Evolutionary conservation across 2,329 filamentous ascomycete species (phyloP), one percentile per base, ranked within the genome.

Genomic region (Ophiocordyceps robertsii): DNA sequence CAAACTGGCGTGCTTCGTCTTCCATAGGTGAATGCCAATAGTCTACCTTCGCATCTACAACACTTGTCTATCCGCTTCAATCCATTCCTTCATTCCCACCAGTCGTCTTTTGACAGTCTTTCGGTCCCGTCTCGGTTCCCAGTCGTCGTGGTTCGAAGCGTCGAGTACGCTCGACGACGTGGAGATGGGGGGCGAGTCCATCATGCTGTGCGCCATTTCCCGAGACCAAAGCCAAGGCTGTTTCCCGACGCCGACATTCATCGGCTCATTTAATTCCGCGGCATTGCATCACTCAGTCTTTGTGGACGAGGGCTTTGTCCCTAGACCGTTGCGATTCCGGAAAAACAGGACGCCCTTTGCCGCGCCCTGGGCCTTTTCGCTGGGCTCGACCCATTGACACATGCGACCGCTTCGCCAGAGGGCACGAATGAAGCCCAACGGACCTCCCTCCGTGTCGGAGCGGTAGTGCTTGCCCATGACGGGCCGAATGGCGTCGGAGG

Each of bases 321-420:
- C 92, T 21, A 94, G 68, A 17, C 86, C 84, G 67, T 96, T 98
- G 55, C 75, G 74, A 75, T 98, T 98, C 59, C 90, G 80, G 82
- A 84, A 98, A 77, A 98, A 95, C 43, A 94, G 66, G 29, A 98
- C 82, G 47, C 83, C 80, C 69, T 87, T 83, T 60, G 80, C 82
- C 55, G 89, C 81, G 30, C 87, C 90, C 58, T 79, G 65, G 40
- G 88, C 84, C 42, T 78, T 86, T 54, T 79, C 83, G 57, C 79
- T 88, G 43, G 89, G 87, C 79, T 98, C 92, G 49, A 98, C 89
- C 86, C 88, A 98, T 65, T 96, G 88, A 76, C 92, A 98, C 78
- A 75, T 79, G 47, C 92, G 80, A 37, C 85, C 79, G 55, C 77
- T 84, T 52, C 68, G 82, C 76, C 80, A 98, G 61, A 98, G 67